Conservation (phyloP, 768 basidiomycete species). For the Tulasnella sp. region DNA sequence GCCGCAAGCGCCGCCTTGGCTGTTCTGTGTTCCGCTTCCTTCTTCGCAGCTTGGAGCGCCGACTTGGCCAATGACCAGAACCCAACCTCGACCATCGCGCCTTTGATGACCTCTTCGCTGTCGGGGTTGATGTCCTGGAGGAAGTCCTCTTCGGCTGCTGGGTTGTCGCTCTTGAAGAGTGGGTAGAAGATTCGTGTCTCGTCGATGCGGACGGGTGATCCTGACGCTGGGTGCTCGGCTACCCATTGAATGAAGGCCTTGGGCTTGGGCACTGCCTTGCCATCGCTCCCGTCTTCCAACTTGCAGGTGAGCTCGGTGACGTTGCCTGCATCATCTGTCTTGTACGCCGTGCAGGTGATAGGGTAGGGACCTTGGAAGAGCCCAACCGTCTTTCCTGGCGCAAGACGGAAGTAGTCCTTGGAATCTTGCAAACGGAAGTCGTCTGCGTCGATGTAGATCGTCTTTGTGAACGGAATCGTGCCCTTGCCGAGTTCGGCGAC, state of each 20-base stretch:
- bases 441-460: conserved; percentile 81
- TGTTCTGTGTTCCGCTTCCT: conserved; percentile 42
- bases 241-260: conserved; percentile 98
- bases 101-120: conserved; percentile 66
- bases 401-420: conserved; percentile 92
- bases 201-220: conserved; percentile 72
- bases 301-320: conserved; percentile 69
- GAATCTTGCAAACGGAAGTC: conserved; percentile 90
- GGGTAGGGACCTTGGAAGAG: conserved; percentile 87
- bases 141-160: conserved; percentile 60
- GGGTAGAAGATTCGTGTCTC: conserved; percentile 89
- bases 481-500: conserved; percentile 75
- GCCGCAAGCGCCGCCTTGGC: conserved; percentile 31
- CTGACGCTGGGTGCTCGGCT: conserved; percentile 62
- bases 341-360: conserved; percentile 85
- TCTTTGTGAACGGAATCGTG: conserved; percentile 72
- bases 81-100: conserved; percentile 76
- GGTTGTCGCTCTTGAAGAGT: conserved; percentile 90
- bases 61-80: conserved; percentile 75
- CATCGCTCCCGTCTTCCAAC: conserved; percentile 50
- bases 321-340: conserved; percentile 55
- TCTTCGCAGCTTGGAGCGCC: conserved; percentile 48
- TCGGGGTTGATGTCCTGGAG: conserved; percentile 69
- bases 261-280: conserved; percentile 48
- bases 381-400: conserved; percentile 95